Conservation (phyloP, 2,329 filamentous ascomycete genomes). For the Verticillium zaregamsianum region DNA sequence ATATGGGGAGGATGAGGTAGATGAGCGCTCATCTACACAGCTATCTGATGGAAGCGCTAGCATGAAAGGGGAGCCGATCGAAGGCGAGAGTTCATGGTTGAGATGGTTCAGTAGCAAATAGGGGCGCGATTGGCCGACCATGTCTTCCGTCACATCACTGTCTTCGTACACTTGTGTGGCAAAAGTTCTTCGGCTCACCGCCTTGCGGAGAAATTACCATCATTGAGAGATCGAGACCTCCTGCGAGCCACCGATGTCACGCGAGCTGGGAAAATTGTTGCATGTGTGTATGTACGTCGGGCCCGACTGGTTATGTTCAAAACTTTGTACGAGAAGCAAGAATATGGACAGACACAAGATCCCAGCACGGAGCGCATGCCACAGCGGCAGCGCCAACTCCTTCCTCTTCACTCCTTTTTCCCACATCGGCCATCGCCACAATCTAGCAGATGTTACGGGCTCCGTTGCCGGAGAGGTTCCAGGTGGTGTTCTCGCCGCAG, state of each 20-base stretch:
- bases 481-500: conserved; percentile 48
- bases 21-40: background rate
- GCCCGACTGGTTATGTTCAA: background rate
- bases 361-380: background rate
- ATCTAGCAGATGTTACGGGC: conserved; percentile 34
- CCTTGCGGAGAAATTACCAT: no score
- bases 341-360: background rate
- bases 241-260: background rate
- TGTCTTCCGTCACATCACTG: no score
- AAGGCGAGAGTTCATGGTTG: no score
- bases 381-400: background rate
- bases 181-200: no score
- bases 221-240: no score
- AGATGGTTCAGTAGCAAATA: background rate
- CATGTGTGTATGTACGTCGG: background rate
- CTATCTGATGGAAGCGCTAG: background rate
- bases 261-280: background rate
- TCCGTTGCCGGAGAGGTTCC: conserved; percentile 43
- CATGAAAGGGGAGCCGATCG: no score
- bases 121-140: no score
- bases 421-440: background rate
- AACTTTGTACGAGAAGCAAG: background rate
- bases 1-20: background rate
- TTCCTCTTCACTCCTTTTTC: background rate
- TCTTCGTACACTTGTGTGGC: no score